Base-by-base conservation (phyloP, 768 basidiomycete genomes). In the Coprinellus aureogranulatus region DNA sequence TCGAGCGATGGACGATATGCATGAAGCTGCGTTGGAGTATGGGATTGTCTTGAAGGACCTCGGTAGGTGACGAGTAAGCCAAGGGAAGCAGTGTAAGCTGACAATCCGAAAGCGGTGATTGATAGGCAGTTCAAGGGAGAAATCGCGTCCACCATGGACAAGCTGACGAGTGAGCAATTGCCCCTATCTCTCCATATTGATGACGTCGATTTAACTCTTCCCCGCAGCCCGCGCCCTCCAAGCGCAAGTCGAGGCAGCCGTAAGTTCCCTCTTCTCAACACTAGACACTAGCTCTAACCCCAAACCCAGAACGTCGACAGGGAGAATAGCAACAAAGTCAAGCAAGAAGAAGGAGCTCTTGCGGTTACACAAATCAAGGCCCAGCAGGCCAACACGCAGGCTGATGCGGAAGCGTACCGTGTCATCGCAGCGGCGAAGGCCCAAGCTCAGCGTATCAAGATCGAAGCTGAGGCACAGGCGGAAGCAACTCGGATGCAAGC, bases 81-180 rank as follows among this genome's bases (percentile, higher is more conserved):
- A 30, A 22, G 8, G 6, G 34, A 48, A 11, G n/a, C 31, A 27
- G 27, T 52, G 34, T 3, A 12, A 28, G 6, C 39, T 39, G 45
- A 57, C 60, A 55, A 27, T 47, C 39, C 50, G 61, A 20, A 56
- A 86, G 91, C 90, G 54, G 91, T 93, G 54, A 92, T 92, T 57
- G 90, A 92, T 67, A 77, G 91, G 28, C 88, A 92, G 63, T 93
- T 93, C 77, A 92, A 93, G 76, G 90, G 90, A 58, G 90, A 93
- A 65, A 91, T 92, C 62, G 91, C 89, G 1, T 74, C 81, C 26
- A 90, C 89, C 1, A 92, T 92, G 90, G 88, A 92, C 66, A 89
- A 90, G 66, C 77, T 92, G 53, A 92, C 89, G 3, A 75, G 71
- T 74, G 54, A 61, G 68, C 58, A n/a, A n/a, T n/a, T n/a, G n/a